Evolutionary conservation across 2,329 filamentous ascomycete species (phyloP), one percentile per base, ranked within the genome.

Genomic region (Furcasterigmium furcatum): DNA sequence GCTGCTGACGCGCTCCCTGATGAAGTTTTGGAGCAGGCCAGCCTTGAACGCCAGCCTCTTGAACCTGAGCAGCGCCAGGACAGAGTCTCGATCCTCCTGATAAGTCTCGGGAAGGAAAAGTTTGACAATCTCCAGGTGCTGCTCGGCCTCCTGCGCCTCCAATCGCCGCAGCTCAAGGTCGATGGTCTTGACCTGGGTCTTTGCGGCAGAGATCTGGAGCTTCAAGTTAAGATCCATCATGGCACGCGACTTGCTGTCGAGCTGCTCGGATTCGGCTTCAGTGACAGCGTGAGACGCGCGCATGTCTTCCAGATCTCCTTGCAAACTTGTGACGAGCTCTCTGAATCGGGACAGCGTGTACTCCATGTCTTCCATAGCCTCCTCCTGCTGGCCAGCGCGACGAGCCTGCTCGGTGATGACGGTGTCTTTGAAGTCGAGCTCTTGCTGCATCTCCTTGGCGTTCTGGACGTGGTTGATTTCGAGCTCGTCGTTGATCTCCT

Each of bases 161-260:
- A 97, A 79, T 46, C 87, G 85, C 44, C 87, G 82, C 46, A 97
- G 73, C 63, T 97, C 91, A 24, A 96, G 76, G 54, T 96, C 91
- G 51, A 99, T 95, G 0, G 91, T 91, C 71, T 96, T 97, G 58
- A 89, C 85, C 63, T 96, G 92, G 3, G 92, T 87, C 71, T 96
- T 96, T 34, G 90, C 81, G 10, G 91, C 91, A 12, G 91, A 95
- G 46, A 88, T 80, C 60, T 96, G 92, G 36, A 99, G 78, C 68
- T 95, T 95, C 78, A 92, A 81, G 65, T 97, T 97, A 38, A 99
- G 78, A 59, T 99, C 92, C 81, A 96, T 88, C 86, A 99, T 95
- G 44, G 92, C 91, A 51, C 91, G 83, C 38, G 92, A 95, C 51
- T 90, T 87, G 57, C 82, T 88, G 53, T 85, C 91, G 45, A 97